Base-by-base conservation (phyloP, 352 stramenopile species). In the Hyaloperonospora brassicae region DNA sequence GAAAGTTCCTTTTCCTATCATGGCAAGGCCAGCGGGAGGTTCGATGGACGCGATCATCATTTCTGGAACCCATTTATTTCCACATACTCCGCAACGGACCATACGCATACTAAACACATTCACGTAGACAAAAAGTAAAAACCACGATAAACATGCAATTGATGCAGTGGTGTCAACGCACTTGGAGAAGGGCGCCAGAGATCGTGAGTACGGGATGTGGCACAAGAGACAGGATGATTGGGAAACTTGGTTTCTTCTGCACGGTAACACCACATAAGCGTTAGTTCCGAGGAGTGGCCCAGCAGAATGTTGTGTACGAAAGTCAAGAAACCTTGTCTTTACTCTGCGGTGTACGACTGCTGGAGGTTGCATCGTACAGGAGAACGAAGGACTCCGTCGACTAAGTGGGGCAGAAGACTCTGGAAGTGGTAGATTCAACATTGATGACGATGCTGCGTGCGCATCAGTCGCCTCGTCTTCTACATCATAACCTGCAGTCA, bases 61-160 rank as follows among this genome's bases (percentile, higher is more conserved):
- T 55, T 98, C 94, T 1, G 95, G 95, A 13, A 99, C 96, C 95
- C 95, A 99, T 59, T 98, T 98, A 62, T 97, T 97, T 2, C 93
- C 89, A 58, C 96, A 99, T 31, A 97, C 71, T 7, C 95, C 75
- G 61, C 96, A 99, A 22, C 94, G 95, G 42, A 98, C 92, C 56
- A 99, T 87, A 47, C 97, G 87, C 94, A 99, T 98, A 52, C 80
- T 93, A 45, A 38, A 55, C 21, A 55, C 11, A 58, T 30, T 14
- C 30, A 24, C n/a, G 22, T 31, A 31, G 3, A 31, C 9, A 2
- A 21, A n/a, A 3, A 31, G 1, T 38, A 8, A 39, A 7, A 43
- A 45, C 11, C 24, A 14, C 14, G 5, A 48, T 35, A 34, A 31
- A 10, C 7, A 14, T 11, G 3, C 25, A 35, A 30, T 4, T 39